Evolutionary conservation across 805 yeast species (phyloP).

Genomic region (Clavispora phyllophila): DNA sequence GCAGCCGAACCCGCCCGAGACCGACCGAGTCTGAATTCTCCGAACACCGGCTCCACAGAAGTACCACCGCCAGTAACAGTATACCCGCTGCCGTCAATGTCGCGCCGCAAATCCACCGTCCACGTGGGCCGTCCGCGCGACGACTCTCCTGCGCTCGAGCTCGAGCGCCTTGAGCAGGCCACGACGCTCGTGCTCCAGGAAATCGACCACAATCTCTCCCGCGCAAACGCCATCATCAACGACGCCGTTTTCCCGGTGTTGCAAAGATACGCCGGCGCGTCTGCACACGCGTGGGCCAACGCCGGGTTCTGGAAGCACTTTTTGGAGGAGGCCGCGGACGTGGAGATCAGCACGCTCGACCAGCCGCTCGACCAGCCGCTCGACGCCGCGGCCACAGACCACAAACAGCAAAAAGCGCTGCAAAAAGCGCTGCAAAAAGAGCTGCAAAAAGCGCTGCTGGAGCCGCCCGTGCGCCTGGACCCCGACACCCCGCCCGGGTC

Average conservation of each 20-base stretch:
- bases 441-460: neutral
- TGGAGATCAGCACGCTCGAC: slow-evolving; percentile 51
- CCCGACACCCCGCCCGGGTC: slow-evolving; percentile 8
- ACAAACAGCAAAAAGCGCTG: neutral
- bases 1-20: too few relatives aligned
- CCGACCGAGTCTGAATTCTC: too few relatives aligned
- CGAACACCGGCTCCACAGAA: too few relatives aligned
- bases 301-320: slow-evolving; percentile 73
- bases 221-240: slow-evolving; percentile 62
- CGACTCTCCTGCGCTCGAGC: slow-evolving; percentile 23
- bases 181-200: slow-evolving; percentile 73
- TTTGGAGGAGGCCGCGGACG: slow-evolving; percentile 70
- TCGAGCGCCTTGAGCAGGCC: slow-evolving; percentile 71
- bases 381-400: slow-evolving; percentile 2
- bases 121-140: slow-evolving; percentile 8
- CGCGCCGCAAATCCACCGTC: slow-evolving; percentile 14
- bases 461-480: neutral
- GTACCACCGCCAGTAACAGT: too few relatives aligned
- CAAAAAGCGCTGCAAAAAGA: neutral
- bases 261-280: slow-evolving; percentile 51
- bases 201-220: slow-evolving; percentile 68
- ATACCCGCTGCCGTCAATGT: slow-evolving; percentile 4
- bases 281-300: slow-evolving; percentile 59
- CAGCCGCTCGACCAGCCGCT: slow-evolving; percentile 26
- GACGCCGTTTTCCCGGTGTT: slow-evolving; percentile 66